phyloP scores from a whole-genome alignment of 2,329 filamentous ascomycete species.

The Coniosporium tulheliwenetii region DNA sequence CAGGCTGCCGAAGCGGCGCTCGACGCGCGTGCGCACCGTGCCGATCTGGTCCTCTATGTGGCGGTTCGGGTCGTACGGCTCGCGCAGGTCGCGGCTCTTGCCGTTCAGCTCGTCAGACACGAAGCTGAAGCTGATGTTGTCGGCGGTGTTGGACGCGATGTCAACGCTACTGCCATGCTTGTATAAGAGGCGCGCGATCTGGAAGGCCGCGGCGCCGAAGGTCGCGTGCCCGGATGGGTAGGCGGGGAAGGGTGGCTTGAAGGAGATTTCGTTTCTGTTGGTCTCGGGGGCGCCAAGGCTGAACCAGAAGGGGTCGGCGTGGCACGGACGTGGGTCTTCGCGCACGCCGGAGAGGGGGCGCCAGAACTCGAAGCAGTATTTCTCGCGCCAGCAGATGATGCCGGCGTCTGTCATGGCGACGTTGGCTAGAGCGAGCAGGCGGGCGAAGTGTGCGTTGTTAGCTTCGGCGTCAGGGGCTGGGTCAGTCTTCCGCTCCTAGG shows the following conservation, averaged over 20 bases:
- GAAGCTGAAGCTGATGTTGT: constrained; percentile 10
- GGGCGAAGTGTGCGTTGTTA: constrained; percentile 15
- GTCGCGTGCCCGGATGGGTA: constrained; percentile 14
- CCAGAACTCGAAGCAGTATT: constrained; percentile 15
- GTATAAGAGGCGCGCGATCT: constrained; percentile 12
- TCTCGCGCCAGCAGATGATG: constrained; percentile 14
- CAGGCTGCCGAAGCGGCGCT: constrained; percentile 7
- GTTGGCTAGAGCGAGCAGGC: constrained; percentile 12
- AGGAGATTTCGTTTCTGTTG: constrained; percentile 10
- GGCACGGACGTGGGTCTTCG: constrained; percentile 5
- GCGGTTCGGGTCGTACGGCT: constrained; percentile 9
- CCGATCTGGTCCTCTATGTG: constrained; percentile 12
- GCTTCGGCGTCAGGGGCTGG: constrained; percentile 4
- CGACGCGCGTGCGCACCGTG: constrained; percentile 11
- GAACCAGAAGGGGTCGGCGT: constrained; percentile 12
- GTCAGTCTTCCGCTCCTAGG: constrained; percentile 4
- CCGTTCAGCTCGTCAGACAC: constrained; percentile 13
- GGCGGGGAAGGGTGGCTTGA: constrained; percentile 13
- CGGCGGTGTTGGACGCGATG: constrained; percentile 8
- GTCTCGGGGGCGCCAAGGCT: constrained; percentile 11
- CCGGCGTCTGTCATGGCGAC: constrained; percentile 12
- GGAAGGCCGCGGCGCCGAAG: constrained; percentile 11
- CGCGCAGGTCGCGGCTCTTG: constrained; percentile 10
- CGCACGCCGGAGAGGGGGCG: constrained; percentile 13
- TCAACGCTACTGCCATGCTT: constrained; percentile 2